Evolutionary conservation across 805 yeast species (phyloP).

Genomic region (Candida methanosorbosa): DNA sequence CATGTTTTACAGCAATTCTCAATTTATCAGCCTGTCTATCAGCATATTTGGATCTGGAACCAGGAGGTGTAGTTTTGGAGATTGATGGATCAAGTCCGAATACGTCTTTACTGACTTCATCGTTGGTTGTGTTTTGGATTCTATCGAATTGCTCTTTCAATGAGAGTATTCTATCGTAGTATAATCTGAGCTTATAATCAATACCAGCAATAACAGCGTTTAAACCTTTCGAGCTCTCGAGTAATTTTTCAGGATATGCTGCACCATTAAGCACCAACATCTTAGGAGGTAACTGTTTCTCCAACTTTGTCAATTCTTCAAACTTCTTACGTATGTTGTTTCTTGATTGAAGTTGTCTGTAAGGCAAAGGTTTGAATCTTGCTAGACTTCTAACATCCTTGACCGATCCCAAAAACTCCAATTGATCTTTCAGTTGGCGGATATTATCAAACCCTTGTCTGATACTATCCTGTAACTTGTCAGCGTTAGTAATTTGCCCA

Average conservation of each 20-base stretch:
- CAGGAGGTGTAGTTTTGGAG: too few species aligned
- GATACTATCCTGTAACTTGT: neutral
- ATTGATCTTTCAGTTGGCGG: neutral
- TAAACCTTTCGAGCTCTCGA: conserved; percentile 18
- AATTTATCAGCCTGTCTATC: conserved; percentile 3
- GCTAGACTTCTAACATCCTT: neutral
- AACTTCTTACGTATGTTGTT: conserved; percentile 9
- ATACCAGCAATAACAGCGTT: conserved; percentile 18
- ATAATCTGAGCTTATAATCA: conserved; percentile 14
- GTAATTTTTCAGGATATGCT: conserved; percentile 20
- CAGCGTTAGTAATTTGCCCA: neutral
- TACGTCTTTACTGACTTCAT: too few species aligned
- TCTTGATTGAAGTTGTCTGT: conserved; percentile 11
- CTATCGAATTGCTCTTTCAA: conserved; percentile 9
- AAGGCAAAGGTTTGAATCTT: conserved; percentile 13
- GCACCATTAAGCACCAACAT: conserved; percentile 18
- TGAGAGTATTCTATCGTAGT: conserved; percentile 9
- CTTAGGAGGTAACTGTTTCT: conserved; percentile 14
- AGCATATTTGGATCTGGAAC: neutral
- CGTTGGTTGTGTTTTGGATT: neutral
- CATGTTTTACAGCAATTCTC: conserved; percentile 6
- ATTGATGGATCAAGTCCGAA: too few species aligned
- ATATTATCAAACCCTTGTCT: neutral
- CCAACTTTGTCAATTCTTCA: conserved; percentile 5
- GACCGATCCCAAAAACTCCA: neutral